Conservation (phyloP, 352 stramenopile species). For the Lagenidium sp. region DNA sequence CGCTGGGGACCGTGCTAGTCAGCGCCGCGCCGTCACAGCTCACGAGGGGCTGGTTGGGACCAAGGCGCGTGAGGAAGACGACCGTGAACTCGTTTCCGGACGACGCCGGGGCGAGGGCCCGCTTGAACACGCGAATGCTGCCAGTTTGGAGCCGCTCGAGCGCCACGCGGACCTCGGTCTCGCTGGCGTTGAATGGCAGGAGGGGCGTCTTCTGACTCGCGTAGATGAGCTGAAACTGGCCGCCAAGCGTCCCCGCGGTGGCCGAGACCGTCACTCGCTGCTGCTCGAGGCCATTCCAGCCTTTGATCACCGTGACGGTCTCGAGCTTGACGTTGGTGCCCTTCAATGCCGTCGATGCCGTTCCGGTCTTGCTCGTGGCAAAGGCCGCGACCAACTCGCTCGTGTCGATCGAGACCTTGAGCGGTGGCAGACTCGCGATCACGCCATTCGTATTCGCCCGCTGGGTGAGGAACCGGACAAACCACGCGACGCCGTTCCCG, state of each 20-base stretch:
- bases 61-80: conserved; percentile 52
- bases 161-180: conserved; percentile 30
- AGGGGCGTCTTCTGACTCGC: conserved; percentile 65
- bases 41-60: conserved; percentile 41
- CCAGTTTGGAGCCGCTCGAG: conserved; percentile 41
- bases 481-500: conserved; percentile 76
- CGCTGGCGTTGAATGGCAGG: conserved; percentile 64
- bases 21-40: conserved; percentile 32
- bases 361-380: conserved; percentile 24
- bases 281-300: conserved; percentile 90
- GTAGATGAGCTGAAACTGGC: conserved; percentile 85
- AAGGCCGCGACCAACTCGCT: conserved; percentile 51
- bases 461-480: conserved; percentile 66
- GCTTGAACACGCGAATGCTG: conserved; percentile 47
- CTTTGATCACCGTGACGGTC: conserved; percentile 71
- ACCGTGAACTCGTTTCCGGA: conserved; percentile 59
- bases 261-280: conserved; percentile 79
- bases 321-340: conserved; percentile 73
- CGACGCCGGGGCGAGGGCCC: conserved; percentile 18
- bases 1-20: conserved; percentile 27
- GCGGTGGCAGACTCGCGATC: conserved; percentile 36
- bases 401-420: conserved; percentile 68
- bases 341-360: conserved; percentile 30
- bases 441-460: conserved; percentile 32
- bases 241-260: conserved; percentile 53